A percentile compares a stretch with the other conserved stretches of the same genome.
Evolutionary conservation across 768 basidiomycete species (phyloP).

Genomic region (Pisolithus orientalis): DNA sequence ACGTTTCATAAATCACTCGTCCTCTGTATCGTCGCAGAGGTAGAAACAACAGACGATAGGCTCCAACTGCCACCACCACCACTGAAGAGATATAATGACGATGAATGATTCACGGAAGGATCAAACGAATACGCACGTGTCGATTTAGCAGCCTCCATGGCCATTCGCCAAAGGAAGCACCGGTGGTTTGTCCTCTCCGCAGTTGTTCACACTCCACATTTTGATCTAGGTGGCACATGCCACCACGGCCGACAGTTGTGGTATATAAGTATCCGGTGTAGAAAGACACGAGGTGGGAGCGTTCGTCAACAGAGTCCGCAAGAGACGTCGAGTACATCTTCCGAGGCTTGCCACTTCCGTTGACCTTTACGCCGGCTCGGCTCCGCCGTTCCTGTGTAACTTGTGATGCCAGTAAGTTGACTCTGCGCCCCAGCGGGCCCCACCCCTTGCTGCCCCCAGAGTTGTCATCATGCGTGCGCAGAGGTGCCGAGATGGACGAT

Average conservation of each 20-base stretch:
- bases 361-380: background rate
- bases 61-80: slow-evolving; percentile 81
- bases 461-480: slow-evolving; percentile 45
- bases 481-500: slow-evolving; percentile 77
- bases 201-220: slow-evolving; percentile 30
- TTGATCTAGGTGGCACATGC: slow-evolving; percentile 15
- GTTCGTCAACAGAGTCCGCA: slow-evolving; percentile 26
- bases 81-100: slow-evolving; percentile 35
- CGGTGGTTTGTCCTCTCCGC: slow-evolving; percentile 39
- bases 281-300: slow-evolving; percentile 32
- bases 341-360: background rate
- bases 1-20: slow-evolving; percentile 33
- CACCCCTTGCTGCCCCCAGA: slow-evolving; percentile 45
- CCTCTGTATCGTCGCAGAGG: slow-evolving; percentile 40
- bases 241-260: background rate
- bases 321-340: slow-evolving; percentile 6
- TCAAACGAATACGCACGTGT: slow-evolving; percentile 42
- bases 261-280: slow-evolving; percentile 15
- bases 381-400: background rate
- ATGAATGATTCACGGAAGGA: background rate
- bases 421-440: slow-evolving; percentile 57
- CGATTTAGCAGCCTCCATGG: slow-evolving; percentile 62
- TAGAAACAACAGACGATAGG: slow-evolving; percentile 60
- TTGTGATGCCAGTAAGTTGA: slow-evolving; percentile 28
- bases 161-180: slow-evolving; percentile 59